Evolutionary conservation across 441 rosid genomes (phyloP).

Genomic region (Eutrema salsugineum): DNA sequence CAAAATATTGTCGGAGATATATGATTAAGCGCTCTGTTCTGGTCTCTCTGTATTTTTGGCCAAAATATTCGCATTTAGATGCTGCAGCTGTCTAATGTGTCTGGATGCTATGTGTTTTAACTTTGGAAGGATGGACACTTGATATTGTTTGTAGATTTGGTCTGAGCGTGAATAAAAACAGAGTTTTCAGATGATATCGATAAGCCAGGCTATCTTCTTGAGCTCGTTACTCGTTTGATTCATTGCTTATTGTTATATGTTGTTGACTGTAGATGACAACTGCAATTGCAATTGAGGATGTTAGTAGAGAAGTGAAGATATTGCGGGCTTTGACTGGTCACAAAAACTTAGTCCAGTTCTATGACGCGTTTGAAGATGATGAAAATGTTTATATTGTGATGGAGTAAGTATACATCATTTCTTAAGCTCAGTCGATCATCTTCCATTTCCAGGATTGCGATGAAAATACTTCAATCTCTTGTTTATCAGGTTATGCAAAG

Average conservation of each 20-base stretch:
- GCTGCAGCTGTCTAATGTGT: too few species aligned
- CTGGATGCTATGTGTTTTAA: background rate
- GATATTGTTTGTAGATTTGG: background rate
- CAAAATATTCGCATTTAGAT: too few species aligned
- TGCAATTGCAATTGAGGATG: conserved; percentile 82
- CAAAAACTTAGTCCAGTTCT: conserved; percentile 67
- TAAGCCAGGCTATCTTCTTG: background rate
- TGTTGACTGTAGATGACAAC: conserved; percentile 67
- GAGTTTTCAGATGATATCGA: background rate
- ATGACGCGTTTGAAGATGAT: conserved; percentile 74
- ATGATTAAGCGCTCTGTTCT: background rate
- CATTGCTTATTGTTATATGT: background rate
- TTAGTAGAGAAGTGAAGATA: conserved; percentile 80
- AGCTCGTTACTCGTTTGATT: background rate
- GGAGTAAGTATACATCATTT: conserved; percentile 56
- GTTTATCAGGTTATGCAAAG: conserved; percentile 62
- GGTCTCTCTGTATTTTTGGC: background rate
- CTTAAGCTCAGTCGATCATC: background rate
- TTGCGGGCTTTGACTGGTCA: conserved; percentile 69
- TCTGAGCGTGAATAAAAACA: background rate
- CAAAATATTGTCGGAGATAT: background rate
- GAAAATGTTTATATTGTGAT: conserved; percentile 68
- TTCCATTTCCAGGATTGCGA: background rate
- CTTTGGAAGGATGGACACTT: background rate
- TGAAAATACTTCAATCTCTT: background rate